Evolutionary conservation across 1,284 basidiomycete genomes (phyloP).

Genomic region (Mrakiaceae sp.): DNA sequence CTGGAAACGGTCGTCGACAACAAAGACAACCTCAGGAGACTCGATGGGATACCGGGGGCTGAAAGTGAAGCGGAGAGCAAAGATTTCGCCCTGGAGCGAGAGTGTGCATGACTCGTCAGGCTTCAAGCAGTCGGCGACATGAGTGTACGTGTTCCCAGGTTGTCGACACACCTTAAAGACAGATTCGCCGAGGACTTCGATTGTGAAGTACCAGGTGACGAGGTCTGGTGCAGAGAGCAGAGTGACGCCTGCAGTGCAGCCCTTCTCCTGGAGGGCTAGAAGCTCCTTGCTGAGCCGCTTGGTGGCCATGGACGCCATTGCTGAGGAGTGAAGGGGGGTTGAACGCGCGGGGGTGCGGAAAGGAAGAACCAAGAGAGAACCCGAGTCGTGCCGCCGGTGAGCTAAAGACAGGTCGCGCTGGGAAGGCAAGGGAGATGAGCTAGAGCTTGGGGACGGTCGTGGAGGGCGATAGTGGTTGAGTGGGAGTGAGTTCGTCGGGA

Average conservation of each 20-base stretch:
- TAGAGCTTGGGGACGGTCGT: too few species aligned
- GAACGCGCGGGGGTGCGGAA: not conserved
- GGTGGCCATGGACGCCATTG: not conserved
- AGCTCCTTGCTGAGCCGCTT: slow-evolving; percentile 6
- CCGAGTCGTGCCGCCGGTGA: too few species aligned
- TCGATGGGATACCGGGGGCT: slow-evolving; percentile 7
- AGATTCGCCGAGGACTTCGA: slow-evolving; percentile 3
- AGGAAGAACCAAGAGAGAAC: too few species aligned
- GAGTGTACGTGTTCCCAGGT: too few species aligned
- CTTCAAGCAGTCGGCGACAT: too few species aligned
- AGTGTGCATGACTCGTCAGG: too few species aligned
- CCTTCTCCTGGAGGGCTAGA: not conserved
- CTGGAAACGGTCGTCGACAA: slow-evolving; percentile 2
- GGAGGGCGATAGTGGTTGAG: too few species aligned
- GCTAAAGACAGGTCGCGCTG: too few species aligned
- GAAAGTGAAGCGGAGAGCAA: slow-evolving; percentile 2
- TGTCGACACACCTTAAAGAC: not conserved
- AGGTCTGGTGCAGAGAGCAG: not conserved
- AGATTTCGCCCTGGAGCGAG: not conserved
- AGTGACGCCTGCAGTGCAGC: not conserved
- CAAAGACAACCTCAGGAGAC: slow-evolving; percentile 4
- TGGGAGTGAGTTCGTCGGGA: too few species aligned
- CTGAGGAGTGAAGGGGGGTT: not conserved
- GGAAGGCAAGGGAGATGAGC: too few species aligned
- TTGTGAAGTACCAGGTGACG: slow-evolving; percentile 6